Evolutionary conservation across 1,284 basidiomycete species (phyloP).

Genomic region (Anthracocystis panici-leucophaei): DNA sequence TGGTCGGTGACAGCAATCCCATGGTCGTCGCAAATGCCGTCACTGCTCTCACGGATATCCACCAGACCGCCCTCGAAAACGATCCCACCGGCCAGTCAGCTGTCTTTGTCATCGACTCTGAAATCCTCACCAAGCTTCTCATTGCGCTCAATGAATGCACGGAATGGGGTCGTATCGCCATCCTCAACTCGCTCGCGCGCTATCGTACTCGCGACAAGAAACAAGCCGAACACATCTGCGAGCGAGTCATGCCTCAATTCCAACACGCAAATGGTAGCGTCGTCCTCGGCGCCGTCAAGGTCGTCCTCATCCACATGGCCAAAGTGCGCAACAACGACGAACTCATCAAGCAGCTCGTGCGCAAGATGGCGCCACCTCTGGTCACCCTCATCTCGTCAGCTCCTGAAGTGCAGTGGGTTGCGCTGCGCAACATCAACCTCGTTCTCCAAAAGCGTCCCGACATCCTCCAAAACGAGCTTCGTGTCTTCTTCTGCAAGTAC

Average conservation of each 20-base stretch:
- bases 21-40: slow-evolving; percentile 99
- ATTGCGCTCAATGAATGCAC: slow-evolving; percentile 98
- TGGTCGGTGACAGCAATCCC: slow-evolving; percentile 94
- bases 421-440: slow-evolving; percentile 93
- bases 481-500: slow-evolving; percentile 99
- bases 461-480: slow-evolving; percentile 92
- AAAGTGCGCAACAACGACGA: slow-evolving; percentile 79
- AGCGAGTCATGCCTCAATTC: slow-evolving; percentile 97
- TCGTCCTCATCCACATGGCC: slow-evolving; percentile 81
- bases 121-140: slow-evolving; percentile 87
- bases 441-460: slow-evolving; percentile 92
- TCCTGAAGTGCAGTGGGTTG: slow-evolving; percentile 91
- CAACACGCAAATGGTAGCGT: slow-evolving; percentile 96
- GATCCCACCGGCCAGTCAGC: slow-evolving; percentile 70
- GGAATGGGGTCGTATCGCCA: slow-evolving; percentile 96
- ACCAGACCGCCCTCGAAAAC: slow-evolving; percentile 72
- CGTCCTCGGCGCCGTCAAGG: slow-evolving; percentile 93
- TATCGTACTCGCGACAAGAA: slow-evolving; percentile 83
- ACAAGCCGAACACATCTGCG: slow-evolving; percentile 98
- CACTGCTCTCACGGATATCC: slow-evolving; percentile 92
- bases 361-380: slow-evolving; percentile 98
- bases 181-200: slow-evolving; percentile 85
- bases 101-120: slow-evolving; percentile 83
- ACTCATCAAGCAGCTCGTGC: slow-evolving; percentile 84
- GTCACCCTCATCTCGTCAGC: slow-evolving; percentile 76